Evolutionary conservation across 2,329 filamentous ascomycete genomes (phyloP).

Genomic region (Calonectria pauciramosa): DNA sequence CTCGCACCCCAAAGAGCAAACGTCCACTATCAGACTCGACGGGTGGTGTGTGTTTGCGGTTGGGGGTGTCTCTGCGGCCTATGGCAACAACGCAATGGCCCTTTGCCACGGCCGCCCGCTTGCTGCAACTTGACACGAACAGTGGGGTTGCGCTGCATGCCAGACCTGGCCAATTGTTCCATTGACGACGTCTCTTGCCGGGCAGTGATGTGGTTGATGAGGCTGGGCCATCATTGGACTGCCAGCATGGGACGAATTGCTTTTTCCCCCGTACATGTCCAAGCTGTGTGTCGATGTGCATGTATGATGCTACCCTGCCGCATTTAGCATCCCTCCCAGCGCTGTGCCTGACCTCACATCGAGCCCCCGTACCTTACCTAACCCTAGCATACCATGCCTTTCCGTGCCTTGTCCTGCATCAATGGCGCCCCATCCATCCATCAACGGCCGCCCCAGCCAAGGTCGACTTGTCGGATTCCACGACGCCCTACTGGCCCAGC

Average conservation of each 20-base stretch:
- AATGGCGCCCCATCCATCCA: constrained; percentile 5
- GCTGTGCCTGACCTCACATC: constrained; percentile 10
- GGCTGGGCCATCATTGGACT: constrained; percentile 6
- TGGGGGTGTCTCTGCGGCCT: background rate
- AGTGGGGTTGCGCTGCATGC: constrained; percentile 29
- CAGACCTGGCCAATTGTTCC: constrained; percentile 21
- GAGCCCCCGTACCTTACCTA: constrained; percentile 7
- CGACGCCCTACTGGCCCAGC: background rate
- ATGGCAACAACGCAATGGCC: constrained; percentile 12
- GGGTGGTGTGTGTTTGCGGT: background rate
- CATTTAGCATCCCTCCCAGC: background rate
- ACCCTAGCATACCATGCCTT: constrained; percentile 2
- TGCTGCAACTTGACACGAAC: constrained; percentile 26
- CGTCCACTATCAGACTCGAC: background rate
- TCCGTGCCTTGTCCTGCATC: constrained; percentile 13
- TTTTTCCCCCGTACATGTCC: constrained; percentile 1
- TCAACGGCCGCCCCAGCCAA: background rate
- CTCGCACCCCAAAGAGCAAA: background rate
- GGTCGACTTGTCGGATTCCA: background rate
- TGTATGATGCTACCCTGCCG: constrained; percentile 8
- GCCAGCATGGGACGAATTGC: background rate
- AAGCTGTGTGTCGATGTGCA: background rate
- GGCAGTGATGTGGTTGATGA: constrained; percentile 14
- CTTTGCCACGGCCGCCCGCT: constrained; percentile 21
- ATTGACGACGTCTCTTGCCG: background rate